Base-by-base conservation (phyloP, 768 basidiomycete species). In the Artomyces pyxidatus region DNA sequence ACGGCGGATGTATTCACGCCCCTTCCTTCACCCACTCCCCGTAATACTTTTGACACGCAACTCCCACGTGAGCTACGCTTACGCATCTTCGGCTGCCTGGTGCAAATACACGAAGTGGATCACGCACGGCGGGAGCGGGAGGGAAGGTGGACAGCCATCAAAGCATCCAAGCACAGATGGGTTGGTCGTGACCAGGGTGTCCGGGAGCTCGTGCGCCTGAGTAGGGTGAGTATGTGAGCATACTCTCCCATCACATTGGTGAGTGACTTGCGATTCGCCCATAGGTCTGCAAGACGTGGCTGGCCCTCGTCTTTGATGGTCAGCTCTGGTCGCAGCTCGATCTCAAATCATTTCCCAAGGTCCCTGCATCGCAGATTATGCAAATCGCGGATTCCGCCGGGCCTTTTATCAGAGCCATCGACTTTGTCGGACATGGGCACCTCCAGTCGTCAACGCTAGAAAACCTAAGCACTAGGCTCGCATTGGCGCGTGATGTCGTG, bases 221-320 rank as follows among this genome's bases (percentile, higher is more conserved):
- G 82, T 63, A 75, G 87, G 72, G 91, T 94, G 66, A 67, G 81
- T 70, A 52, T 50, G 55, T 40, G 22, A 38, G 29, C 3, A 19
- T 25, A 37, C 6, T 42, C 44, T 26, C 41, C 35, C 44, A 38
- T n/a, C 21, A 42, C 40, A 43, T 23, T n/a, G 28, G 32, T 22
- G 19, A 17, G 46, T 41, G 35, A 51, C 38, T 22, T 49, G n/a
- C 37, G 12, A 26, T 38, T 30, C 58, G 53, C 38, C 57, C 42
- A 38, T 47, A 91, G 87, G 85, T 90, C 10, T 92, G 85, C 25
- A 85, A 77, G 61, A 59, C 71, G 9, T 95, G 91, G 90, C 80
- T 77, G 45, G 62, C 68, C 2, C 76, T 93, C 32, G 80, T 83
- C 22, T 80, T 83, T 57, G 92, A 95, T 62, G 91, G 91, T 12